phyloP scores from a whole-genome alignment of 2,329 filamentous ascomycete species.

The Rhynchosporium agropyri region DNA sequence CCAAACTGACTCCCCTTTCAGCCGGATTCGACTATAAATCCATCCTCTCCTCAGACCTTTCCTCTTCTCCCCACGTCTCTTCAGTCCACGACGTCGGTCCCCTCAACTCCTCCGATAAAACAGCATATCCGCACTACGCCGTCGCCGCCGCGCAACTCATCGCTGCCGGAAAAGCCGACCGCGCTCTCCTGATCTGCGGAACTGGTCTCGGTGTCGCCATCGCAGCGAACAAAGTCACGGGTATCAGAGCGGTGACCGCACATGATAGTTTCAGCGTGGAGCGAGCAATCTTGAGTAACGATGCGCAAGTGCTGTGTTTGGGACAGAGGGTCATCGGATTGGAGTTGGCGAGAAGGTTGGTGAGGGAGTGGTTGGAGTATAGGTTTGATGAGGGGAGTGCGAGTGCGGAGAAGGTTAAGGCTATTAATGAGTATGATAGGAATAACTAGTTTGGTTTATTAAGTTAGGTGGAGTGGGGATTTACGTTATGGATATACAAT shows the following conservation, averaged over 20 bases:
- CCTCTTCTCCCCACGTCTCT: conserved; percentile 66
- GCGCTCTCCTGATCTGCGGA: conserved; percentile 81
- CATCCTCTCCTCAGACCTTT: conserved; percentile 73
- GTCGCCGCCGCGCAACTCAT: conserved; percentile 69
- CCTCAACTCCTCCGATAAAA: conserved; percentile 67
- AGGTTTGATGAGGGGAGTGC: conserved; percentile 68
- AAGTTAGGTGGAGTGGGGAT: not conserved
- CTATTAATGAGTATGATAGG: conserved; percentile 37
- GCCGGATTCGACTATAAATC: conserved; percentile 75
- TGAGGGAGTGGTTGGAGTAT: conserved; percentile 83
- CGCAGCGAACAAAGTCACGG: conserved; percentile 84
- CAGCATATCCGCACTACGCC: conserved; percentile 78
- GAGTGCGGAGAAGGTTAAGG: conserved; percentile 34
- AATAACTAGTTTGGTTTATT: conserved; percentile 19
- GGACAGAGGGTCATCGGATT: conserved; percentile 82
- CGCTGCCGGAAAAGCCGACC: conserved; percentile 67
- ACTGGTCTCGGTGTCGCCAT: conserved; percentile 88
- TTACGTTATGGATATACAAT: not conserved
- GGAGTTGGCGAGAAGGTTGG: conserved; percentile 76
- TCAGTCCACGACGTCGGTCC: conserved; percentile 69
- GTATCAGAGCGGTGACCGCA: conserved; percentile 83
- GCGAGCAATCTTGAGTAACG: conserved; percentile 77
- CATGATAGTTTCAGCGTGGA: conserved; percentile 87
- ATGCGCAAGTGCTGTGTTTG: conserved; percentile 86
- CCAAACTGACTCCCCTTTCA: conserved; percentile 16